These are phyloP conservation scores for Gracilaria domingensis DNA, from an alignment of 23 red algal genomes.

Conservation along the genomic window DNA sequence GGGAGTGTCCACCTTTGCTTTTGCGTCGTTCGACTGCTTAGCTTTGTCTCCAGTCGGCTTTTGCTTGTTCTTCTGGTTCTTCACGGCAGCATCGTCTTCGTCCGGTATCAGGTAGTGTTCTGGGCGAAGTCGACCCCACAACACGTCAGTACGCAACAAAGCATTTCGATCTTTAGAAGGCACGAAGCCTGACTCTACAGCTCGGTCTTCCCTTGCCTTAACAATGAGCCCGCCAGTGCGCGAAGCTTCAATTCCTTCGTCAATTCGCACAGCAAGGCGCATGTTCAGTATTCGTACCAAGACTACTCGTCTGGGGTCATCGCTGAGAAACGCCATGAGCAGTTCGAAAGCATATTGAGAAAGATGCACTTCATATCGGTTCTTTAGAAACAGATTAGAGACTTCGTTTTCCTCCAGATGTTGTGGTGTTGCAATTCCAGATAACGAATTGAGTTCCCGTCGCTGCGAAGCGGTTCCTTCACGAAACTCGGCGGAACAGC, in stretches of 20 bases:
- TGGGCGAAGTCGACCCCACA: slow-evolving; percentile 75
- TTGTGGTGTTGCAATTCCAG: slow-evolving; percentile 68
- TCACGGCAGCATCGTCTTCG: slow-evolving; percentile 30
- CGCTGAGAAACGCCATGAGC: slow-evolving; percentile 84
- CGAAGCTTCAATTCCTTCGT: slow-evolving; percentile 48
- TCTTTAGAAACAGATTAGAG: slow-evolving; percentile 74
- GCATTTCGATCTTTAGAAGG: slow-evolving; percentile 41
- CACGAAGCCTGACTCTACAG: slow-evolving; percentile 46
- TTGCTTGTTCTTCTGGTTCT: slow-evolving; percentile 27
- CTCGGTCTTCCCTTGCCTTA: slow-evolving; percentile 26
- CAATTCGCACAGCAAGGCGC: slow-evolving; percentile 69
- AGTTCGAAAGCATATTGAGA: slow-evolving; percentile 91
- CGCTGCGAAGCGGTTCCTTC: slow-evolving; percentile 40
- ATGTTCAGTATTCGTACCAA: slow-evolving; percentile 88
- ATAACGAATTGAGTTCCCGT: slow-evolving; percentile 75
- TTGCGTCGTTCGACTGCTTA: slow-evolving; percentile 35
- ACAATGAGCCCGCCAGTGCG: slow-evolving; percentile 27
- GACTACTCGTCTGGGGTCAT: slow-evolving; percentile 68
- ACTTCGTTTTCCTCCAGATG: slow-evolving; percentile 83
- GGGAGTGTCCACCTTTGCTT: slow-evolving; percentile 37
- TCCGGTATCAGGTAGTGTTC: slow-evolving; percentile 68
- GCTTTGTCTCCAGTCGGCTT: slow-evolving; percentile 37
- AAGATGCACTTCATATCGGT: slow-evolving; percentile 88
- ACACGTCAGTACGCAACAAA: slow-evolving; percentile 48
- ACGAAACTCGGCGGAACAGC: slow-evolving; percentile 62